Base-by-base conservation (phyloP, 1,284 basidiomycete genomes). In the Gomphus bonarii region DNA sequence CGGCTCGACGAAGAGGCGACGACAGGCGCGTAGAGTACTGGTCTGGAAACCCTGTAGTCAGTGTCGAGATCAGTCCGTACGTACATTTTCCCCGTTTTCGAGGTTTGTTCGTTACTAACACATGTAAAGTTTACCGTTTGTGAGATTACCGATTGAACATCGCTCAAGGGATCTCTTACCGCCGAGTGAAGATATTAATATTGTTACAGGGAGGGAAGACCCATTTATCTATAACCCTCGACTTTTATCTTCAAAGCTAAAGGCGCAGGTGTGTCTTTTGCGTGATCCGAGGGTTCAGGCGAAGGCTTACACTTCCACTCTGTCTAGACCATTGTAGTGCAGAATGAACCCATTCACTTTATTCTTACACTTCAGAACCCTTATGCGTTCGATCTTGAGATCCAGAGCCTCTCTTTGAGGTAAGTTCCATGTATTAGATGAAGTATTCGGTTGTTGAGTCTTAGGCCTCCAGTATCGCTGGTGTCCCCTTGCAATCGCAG, bases 201-300 rank as follows among this genome's bases (percentile, higher is more conserved):
- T 82, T 48, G 67, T 85, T 2, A 73, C 75, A 54, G 79, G 79
- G 12, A 72, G 74, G 42, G 80, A 77, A 33, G 88, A 92, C 67
- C 85, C 88, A 0, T 95, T 95, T 71, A 72, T 97, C 55, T 95
- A 95, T 68, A 93, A 95, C 66, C 93, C 93, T 0, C 74, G 89
- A 49, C 54, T 69, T 16, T 11, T 53, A 18, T 38, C 36, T 40
- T 85, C 69, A 54, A 63, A 80, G 63, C 70, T 77, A 2, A 69
- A 73, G 44, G 70, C 72, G 35, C 82, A 85, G 75, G 90, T 89
- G 56, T 65, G 72, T 66, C 30, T 49, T 42, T 30, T 48, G 30
- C 18, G 11, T 31, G 30, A 31, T 18, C 7, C 12, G 25, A 22
- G 16, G 6, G 31, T 31, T 30, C 3, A 31, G 12, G 25, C 9